Base-by-base conservation (phyloP, 805 yeast genomes). In the Saccharomycopsis vini region DNA sequence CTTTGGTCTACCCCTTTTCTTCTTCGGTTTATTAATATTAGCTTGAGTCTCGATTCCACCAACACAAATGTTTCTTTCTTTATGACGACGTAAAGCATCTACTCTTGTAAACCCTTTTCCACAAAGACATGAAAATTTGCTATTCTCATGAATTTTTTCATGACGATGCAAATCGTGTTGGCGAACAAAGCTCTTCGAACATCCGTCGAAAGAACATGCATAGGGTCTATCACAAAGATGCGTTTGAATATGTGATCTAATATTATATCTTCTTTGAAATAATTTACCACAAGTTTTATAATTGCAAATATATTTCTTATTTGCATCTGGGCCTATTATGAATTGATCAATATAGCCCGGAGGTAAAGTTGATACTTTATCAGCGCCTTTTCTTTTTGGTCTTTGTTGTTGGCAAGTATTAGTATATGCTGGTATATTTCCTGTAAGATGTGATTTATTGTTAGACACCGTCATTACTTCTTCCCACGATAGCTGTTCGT, bases 211-310 rank as follows among this genome's bases (percentile, higher is more conserved):
- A 32, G 67, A 69, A 64, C 99, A 92, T 0, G 72, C 66, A 62
- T 86, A 90, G 1, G 99, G 99, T 50, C 97, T 69, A 60, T 94
- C 98, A 59, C 90, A 80, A 40, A 92, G 64, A 67, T 92, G 99
- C 0, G 98, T 92, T 60, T 92, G 98, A 45, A 92, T 89, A 61
- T 92, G 99, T 0, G 96, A 86, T 50, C 97, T 69, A 10, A 87
- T 86, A 56, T 92, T 92, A 62, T 94, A 94, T 38, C 95, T 71
- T 56, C 98, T 71, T 5, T 88, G 78, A 62, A 92, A 90, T 43
- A 72, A 66, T 62, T 92, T 88, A 7, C 84, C 82, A 63, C 99
- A 92, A 43, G 71, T 70, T 13, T 81, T 74, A 61, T 69, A 90
- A 47, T 73, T 69, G 62, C 99, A 92, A 30, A 78, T 71, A 63